Percentiles rank a stretch among this genome's conserved stretches.
phyloP scores from a whole-genome alignment of 1,284 basidiomycete genomes.

The Phylloporus gajari region DNA sequence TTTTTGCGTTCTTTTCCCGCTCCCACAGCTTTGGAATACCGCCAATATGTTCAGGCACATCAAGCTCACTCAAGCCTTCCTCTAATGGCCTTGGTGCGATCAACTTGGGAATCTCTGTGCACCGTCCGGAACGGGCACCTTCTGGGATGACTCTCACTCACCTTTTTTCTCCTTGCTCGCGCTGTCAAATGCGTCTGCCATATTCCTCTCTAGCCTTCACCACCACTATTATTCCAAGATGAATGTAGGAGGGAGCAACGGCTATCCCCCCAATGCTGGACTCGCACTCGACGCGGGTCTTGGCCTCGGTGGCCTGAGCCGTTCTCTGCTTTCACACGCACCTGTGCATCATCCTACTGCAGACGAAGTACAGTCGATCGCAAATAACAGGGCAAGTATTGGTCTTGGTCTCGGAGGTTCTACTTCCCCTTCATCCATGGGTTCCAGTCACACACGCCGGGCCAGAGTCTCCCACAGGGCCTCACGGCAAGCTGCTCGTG shows the following conservation, averaged over 20 bases:
- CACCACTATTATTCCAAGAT: slow-evolving; percentile 70
- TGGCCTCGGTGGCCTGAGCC: slow-evolving; percentile 39
- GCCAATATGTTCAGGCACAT: slow-evolving; percentile 55
- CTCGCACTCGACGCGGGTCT: slow-evolving; percentile 35
- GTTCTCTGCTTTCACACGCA: slow-evolving; percentile 42
- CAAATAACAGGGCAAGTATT: slow-evolving; percentile 35
- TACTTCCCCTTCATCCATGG: slow-evolving; percentile 70
- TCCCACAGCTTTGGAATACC: slow-evolving; percentile 47
- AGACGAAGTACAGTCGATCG: slow-evolving; percentile 48
- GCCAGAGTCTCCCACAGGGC: slow-evolving; percentile 88
- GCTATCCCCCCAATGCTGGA: slow-evolving; percentile 28
- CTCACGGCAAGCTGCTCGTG: slow-evolving; percentile 87
- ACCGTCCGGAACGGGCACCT: slow-evolving; percentile 28
- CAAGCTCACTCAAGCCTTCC: slow-evolving; percentile 57
- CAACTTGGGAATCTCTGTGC: slow-evolving; percentile 22
- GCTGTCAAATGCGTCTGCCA: slow-evolving; percentile 79
- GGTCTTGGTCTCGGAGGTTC: slow-evolving; percentile 45
- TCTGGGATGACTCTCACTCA: slow-evolving; percentile 51
- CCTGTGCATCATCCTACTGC: slow-evolving; percentile 43
- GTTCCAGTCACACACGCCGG: slow-evolving; percentile 82
- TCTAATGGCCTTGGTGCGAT: slow-evolving; percentile 50
- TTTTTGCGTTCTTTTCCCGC: slow-evolving; percentile 84
- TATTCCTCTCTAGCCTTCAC: slow-evolving; percentile 76
- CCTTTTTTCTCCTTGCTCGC: slow-evolving; percentile 58
- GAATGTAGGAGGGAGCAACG: slow-evolving; percentile 40